Evolutionary conservation across 805 yeast species (phyloP).

Genomic region (Ogataea ramenticola): DNA sequence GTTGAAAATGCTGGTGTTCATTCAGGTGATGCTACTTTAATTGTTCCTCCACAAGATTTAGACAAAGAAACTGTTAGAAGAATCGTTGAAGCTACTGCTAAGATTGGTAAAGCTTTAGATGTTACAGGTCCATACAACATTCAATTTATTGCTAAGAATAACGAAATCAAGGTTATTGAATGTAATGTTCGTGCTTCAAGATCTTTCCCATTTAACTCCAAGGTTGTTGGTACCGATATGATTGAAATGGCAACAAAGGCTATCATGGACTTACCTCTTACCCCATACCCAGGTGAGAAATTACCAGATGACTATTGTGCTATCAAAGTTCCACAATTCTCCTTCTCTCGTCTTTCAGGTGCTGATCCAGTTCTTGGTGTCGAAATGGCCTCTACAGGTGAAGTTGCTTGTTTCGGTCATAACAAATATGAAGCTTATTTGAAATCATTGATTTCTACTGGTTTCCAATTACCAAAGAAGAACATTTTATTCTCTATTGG

Average conservation of each 20-base stretch:
- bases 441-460: slow-evolving; percentile 91
- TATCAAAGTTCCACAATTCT: slow-evolving; percentile 94
- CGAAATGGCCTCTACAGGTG: slow-evolving; percentile 99
- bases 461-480: slow-evolving; percentile 91
- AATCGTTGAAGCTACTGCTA: slow-evolving; percentile 92
- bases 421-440: slow-evolving; percentile 96
- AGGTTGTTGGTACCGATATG: slow-evolving; percentile 92
- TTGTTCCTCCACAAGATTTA: slow-evolving; percentile 94
- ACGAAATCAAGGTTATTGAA: slow-evolving; percentile 94
- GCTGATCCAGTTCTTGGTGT: slow-evolving; percentile 98
- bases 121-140: slow-evolving; percentile 97
- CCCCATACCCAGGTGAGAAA: slow-evolving; percentile 84
- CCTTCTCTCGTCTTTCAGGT: slow-evolving; percentile 93
- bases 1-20: slow-evolving; percentile 99
- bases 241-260: slow-evolving; percentile 98
- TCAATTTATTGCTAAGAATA: slow-evolving; percentile 93
- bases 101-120: slow-evolving; percentile 89
- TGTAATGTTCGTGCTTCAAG: slow-evolving; percentile 99
- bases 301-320: slow-evolving; percentile 94
- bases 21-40: slow-evolving; percentile 97
- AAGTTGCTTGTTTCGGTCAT: slow-evolving; percentile 94
- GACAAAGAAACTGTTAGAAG: slow-evolving; percentile 86
- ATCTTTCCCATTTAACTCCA: slow-evolving; percentile 97
- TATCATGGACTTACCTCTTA: slow-evolving; percentile 78
- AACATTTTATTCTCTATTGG: slow-evolving; percentile 92